Conservation (phyloP, 306 rosid genomes). For the Cucumis hystrix region DNA sequence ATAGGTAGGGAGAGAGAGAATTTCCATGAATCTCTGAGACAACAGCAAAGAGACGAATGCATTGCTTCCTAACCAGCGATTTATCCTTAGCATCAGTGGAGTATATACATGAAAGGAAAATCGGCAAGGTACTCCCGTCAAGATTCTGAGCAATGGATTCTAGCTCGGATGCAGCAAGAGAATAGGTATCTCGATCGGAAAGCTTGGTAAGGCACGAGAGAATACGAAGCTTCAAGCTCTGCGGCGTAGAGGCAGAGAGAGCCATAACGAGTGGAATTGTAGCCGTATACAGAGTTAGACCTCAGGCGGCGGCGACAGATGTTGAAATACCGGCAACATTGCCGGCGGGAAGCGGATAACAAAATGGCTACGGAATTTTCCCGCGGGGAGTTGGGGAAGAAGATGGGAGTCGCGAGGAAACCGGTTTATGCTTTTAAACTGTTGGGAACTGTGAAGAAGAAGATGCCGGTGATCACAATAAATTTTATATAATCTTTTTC, state of each 20-base stretch:
- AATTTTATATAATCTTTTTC: not conserved
- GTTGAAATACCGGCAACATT: conserved; percentile 41
- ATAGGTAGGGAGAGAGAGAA: conserved; percentile 50
- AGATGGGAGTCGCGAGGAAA: not conserved
- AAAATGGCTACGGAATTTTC: not conserved
- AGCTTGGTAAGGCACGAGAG: conserved; percentile 79
- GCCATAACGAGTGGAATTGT: conserved; percentile 28
- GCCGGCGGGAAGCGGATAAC: conserved; percentile 15
- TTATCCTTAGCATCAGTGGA: conserved; percentile 76
- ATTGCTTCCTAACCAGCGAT: conserved; percentile 73
- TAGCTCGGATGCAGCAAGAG: conserved; percentile 55
- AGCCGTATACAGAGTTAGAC: not conserved
- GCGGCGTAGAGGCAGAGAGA: conserved; percentile 24
- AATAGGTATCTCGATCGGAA: conserved; percentile 87
- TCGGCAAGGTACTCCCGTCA: conserved; percentile 32
- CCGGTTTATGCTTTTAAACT: conserved; percentile 8
- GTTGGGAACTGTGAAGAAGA: conserved; percentile 1
- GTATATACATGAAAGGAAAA: conserved; percentile 70
- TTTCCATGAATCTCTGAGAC: conserved; percentile 65
- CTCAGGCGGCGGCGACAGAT: not conserved
- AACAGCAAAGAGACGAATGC: conserved; percentile 54
- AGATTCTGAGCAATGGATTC: conserved; percentile 61
- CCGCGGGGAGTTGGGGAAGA: not conserved
- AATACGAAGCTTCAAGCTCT: conserved; percentile 59
- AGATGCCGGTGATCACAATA: not conserved